Evolutionary conservation across 129 eudicot species (phyloP).

Genomic region (Arctium minus): DNA sequence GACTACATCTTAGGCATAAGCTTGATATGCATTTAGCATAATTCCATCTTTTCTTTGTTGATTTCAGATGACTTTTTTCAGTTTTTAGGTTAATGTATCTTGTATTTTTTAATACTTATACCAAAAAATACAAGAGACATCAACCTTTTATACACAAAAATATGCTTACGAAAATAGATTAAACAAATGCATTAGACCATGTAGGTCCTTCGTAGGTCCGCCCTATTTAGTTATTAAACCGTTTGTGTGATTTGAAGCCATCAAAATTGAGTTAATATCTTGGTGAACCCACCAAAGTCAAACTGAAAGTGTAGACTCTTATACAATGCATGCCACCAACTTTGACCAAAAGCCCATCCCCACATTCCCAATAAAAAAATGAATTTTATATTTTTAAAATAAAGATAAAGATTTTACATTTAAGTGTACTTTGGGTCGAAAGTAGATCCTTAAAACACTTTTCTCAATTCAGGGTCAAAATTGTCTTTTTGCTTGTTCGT

Average conservation of each 20-base stretch:
- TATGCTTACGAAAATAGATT: no score
- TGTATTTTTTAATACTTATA: no score
- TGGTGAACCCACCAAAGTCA: background rate
- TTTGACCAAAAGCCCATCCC: background rate
- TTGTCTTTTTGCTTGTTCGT: no score
- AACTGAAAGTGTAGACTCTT: background rate
- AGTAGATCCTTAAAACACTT: background rate
- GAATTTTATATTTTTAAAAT: background rate
- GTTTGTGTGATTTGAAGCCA: background rate
- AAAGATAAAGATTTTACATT: background rate
- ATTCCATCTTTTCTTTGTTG: no score
- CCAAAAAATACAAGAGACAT: no score
- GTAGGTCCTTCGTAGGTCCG: background rate
- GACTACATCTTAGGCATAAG: no score
- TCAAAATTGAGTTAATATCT: background rate
- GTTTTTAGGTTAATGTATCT: no score
- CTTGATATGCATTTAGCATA: no score
- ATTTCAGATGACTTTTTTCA: no score
- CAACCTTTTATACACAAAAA: no score
- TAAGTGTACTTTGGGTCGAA: background rate
- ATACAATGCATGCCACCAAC: background rate
- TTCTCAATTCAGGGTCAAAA: background rate
- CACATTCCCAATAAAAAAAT: background rate
- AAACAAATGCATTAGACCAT: no score
- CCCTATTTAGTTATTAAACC: background rate